phyloP scores from a whole-genome alignment of 2,329 filamentous ascomycete genomes.

The Xylariaceae sp. region DNA sequence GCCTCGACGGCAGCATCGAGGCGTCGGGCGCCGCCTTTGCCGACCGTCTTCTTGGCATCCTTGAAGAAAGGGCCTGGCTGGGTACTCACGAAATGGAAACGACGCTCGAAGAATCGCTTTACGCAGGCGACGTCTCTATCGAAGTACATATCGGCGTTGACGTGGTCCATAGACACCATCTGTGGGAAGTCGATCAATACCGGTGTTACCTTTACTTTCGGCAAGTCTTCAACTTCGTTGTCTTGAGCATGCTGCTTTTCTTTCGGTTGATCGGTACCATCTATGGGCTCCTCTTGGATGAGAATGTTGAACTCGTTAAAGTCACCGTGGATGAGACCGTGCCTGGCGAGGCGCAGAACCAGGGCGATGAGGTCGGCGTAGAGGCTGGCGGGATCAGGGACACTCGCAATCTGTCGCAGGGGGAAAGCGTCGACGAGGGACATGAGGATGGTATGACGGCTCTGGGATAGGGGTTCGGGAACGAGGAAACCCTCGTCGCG shows the following conservation, averaged over 20 bases:
- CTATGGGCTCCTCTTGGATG: constrained; percentile 66
- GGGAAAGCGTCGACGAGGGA: constrained; percentile 88
- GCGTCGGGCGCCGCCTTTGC: constrained; percentile 62
- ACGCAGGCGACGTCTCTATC: constrained; percentile 94
- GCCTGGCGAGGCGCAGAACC: constrained; percentile 77
- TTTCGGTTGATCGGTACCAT: constrained; percentile 20
- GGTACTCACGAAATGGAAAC: constrained; percentile 83
- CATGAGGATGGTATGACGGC: constrained; percentile 96
- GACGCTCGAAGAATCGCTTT: constrained; percentile 86
- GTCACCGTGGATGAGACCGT: constrained; percentile 93
- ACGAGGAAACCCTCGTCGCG: constrained; percentile 83
- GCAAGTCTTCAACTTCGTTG: constrained; percentile 32
- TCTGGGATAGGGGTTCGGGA: constrained; percentile 83
- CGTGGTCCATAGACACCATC: constrained; percentile 93
- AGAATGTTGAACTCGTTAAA: constrained; percentile 99
- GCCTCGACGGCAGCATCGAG: constrained; percentile 88
- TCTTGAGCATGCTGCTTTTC: constrained; percentile 32
- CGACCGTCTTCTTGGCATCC: constrained; percentile 73
- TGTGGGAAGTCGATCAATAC: constrained; percentile 97
- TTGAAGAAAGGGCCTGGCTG: constrained; percentile 81
- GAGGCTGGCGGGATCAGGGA: constrained; percentile 79
- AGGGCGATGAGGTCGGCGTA: constrained; percentile 90
- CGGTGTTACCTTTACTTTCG: constrained; percentile 55
- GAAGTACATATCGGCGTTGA: constrained; percentile 95
- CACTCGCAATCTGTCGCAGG: constrained; percentile 78